A percentile compares a stretch with the other conserved stretches of the same genome.
Evolutionary conservation across 768 basidiomycete genomes (phyloP).

Genomic region (Lactarius quietus): DNA sequence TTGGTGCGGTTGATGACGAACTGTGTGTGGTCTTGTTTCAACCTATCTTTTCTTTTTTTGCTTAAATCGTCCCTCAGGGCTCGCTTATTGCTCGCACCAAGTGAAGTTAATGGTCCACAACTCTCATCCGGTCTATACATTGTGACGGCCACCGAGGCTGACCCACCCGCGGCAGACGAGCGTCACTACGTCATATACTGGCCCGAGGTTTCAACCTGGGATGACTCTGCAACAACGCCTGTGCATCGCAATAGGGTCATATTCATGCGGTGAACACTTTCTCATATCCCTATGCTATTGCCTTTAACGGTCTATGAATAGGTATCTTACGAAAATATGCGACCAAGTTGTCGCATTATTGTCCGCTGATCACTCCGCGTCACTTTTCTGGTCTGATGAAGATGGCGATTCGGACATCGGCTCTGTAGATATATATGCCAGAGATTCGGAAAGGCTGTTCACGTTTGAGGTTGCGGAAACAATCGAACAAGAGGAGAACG

Average conservation of each 20-base stretch:
- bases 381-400: constrained; percentile 44
- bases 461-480: constrained; percentile 53
- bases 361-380: constrained; percentile 44
- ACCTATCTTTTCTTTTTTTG: background rate
- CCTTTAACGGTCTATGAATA: background rate
- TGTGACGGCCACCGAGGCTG: background rate
- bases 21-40: constrained; percentile 35
- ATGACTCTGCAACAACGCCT: constrained; percentile 44
- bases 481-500: constrained; percentile 52
- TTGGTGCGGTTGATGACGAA: constrained; percentile 37
- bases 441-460: constrained; percentile 46
- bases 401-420: constrained; percentile 22
- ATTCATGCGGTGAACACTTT: constrained; percentile 50
- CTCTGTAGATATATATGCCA: constrained; percentile 38
- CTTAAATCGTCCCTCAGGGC: constrained; percentile 18
- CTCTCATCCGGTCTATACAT: constrained; percentile 5
- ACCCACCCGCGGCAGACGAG: constrained; percentile 24
- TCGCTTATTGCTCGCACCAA: constrained; percentile 22
- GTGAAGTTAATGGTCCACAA: background rate
- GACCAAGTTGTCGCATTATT: constrained; percentile 53
- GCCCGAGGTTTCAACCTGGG: constrained; percentile 60
- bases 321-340: constrained; percentile 32
- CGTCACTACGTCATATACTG: constrained; percentile 52
- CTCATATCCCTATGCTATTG: background rate
- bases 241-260: constrained; percentile 52